Base-by-base conservation (phyloP, 768 basidiomycete genomes). In the Daedaleopsis nitida region DNA sequence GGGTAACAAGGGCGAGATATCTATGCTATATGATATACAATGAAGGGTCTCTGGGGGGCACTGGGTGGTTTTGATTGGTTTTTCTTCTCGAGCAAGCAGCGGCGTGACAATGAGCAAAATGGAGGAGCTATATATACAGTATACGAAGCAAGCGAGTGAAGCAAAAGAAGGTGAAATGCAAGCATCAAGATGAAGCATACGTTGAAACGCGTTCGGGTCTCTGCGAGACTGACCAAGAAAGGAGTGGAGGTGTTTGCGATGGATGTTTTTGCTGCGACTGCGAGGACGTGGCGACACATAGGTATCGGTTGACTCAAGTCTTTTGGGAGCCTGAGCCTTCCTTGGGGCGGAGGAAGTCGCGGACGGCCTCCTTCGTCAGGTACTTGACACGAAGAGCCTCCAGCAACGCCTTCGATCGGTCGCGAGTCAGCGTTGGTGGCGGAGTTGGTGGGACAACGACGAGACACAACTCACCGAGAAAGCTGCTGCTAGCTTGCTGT, bases 401-500 rank as follows among this genome's bases (percentile, higher is more conserved):
- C 57, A 39, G n/a, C 57, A 51, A 19, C 47, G 56, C 47, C 51
- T 32, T 17, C 7, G 11, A 2, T 14, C 37, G 23, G 39, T 12
- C 39, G 39, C 39, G 39, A 17, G 39, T 50, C n/a, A 14, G 47
- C 49, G 14, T 17, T 5, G 38, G 21, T 58, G 23, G 42, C 23
- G 11, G 5, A 6, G 17, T 9, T 13, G 3, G 14, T 1, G 1
- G 16, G n/a, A 7, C 19, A 53, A 6, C 8, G n/a, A 16, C 1
- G 14, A 1, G 16, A 6, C 12, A 9, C 16, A 12, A 39, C 52
- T 59, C 21, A 59, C 58, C 6, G 58, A 38, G 19, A 59, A n/a
- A 13, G 45, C 32, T 19, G 7, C 52, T 13, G 51, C 45, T 16
- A 59, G 34, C 58, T 53, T 59, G 52, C 44, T 52, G 34, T 51